Conservation (phyloP, 352 stramenopile species). For the Thalassiosira delicatula region DNA sequence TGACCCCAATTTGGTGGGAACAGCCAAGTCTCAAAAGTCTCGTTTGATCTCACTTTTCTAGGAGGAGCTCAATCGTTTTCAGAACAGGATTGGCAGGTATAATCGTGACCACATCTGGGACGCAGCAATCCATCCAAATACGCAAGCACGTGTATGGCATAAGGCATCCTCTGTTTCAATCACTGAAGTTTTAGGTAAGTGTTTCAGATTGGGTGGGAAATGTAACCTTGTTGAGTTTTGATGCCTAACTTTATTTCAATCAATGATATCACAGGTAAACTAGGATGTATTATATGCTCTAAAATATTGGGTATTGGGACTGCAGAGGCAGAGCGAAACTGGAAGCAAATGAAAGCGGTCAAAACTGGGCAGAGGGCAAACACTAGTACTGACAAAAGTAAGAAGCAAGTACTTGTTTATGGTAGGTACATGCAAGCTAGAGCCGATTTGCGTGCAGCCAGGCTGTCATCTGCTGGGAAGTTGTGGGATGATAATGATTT, state of each 20-base stretch:
- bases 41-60: neutral
- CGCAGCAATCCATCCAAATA: no score
- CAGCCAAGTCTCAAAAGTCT: neutral
- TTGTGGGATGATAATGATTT: no score
- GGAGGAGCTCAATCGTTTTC: conserved; percentile 3
- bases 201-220: no score
- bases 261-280: no score
- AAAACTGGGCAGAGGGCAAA: conserved; percentile 19
- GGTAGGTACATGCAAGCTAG: neutral
- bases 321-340: conserved; percentile 25
- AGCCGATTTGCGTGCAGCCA: neutral
- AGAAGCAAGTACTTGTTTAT: conserved; percentile 9
- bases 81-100: conserved; percentile 37
- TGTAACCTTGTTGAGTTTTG: no score
- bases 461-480: conserved; percentile 14
- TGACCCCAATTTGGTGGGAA: neutral
- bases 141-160: no score
- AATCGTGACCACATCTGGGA: no score
- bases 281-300: conserved; percentile 25
- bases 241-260: no score
- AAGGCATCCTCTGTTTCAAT: no score
- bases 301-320: conserved; percentile 37
- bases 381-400: conserved; percentile 3
- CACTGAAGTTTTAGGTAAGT: no score
- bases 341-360: conserved; percentile 22